Evolutionary conservation across 495 filamentous ascomycete genomes (phyloP), one percentile per base, ranked within the genome.

Genomic region (Tetracladium setigerum): DNA sequence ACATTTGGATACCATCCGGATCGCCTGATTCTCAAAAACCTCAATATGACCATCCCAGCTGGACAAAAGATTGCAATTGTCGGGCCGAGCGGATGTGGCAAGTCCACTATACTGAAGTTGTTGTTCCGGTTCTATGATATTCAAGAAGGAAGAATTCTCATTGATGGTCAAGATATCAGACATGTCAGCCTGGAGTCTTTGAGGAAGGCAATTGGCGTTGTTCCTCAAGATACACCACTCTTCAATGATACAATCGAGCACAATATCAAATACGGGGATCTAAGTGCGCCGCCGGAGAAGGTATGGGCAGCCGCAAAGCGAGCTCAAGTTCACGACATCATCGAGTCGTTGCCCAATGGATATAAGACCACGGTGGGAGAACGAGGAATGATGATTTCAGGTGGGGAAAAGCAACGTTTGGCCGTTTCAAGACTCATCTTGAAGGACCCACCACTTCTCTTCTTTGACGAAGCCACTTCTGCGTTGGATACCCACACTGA

Each of bases 401-500:
- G 90, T 7, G 92, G 92, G 30, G 92, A 98, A 68, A 97, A 97
- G 65, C 92, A 98, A 61, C 79, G 92, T 4, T 67, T 98, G 27
- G 92, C 94, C 2, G 80, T 98, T 16, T 86, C 87, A 5, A 72
- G 92, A 27, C 61, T 97, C 31, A 74, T 98, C 1, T 67, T 98
- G 37, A 98, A 98, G 56, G 87, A 98, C 55, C 91, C 92, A 0
- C 84, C 89, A 5, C 66, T 97, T 30, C 68, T 97, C 1, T 97
- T 98, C 76, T 97, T 97, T 54, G 92, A 98, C 57, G 92, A 98
- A 70, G 92, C 92, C 67, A 98, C 94, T 1, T 94, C 87, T 40
- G 94, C 92, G 1, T 71, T 98, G 38, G 92, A 98, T 60, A 96
- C 94, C 0, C 87, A 96, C 61, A 97, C 92, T 0, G 92, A 98